Percentiles rank a stretch among this genome's conserved stretches.
These are phyloP conservation scores for Aspergillus nomiae DNA, from an alignment of 2,329 filamentous ascomycete species.

Conservation along the genomic window DNA sequence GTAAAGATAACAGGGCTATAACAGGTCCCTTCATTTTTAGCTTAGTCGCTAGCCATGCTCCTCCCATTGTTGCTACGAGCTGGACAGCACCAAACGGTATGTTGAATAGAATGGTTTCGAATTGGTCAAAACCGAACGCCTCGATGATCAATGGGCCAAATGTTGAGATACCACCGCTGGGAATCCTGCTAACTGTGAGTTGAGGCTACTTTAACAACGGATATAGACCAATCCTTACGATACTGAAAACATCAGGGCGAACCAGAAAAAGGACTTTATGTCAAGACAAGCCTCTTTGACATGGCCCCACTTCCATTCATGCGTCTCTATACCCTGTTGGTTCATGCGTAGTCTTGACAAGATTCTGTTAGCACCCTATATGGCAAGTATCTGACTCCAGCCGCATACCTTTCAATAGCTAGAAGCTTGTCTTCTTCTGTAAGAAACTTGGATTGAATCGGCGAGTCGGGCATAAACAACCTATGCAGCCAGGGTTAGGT, in stretches of 20 bases:
- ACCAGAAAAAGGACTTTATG: constrained; percentile 64
- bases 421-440: constrained; percentile 58
- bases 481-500: constrained; percentile 12
- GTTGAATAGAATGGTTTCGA: constrained; percentile 62
- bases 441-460: constrained; percentile 61
- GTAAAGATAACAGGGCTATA: constrained; percentile 56
- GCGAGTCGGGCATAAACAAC: constrained; percentile 65
- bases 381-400: background rate
- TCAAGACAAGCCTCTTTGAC: constrained; percentile 58
- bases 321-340: constrained; percentile 45
- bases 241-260: constrained; percentile 56
- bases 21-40: constrained; percentile 60
- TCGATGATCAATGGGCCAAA: constrained; percentile 63
- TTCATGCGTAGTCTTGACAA: constrained; percentile 50
- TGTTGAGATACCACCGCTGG: constrained; percentile 60
- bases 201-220: background rate
- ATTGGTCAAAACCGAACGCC: constrained; percentile 59
- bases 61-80: constrained; percentile 60
- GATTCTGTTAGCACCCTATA: background rate
- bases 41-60: constrained; percentile 58
- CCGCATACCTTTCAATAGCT: constrained; percentile 54
- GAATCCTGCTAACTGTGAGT: constrained; percentile 42
- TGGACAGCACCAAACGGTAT: constrained; percentile 64
- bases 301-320: constrained; percentile 55
- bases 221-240: constrained; percentile 40